Evolutionary conservation across 2,329 filamentous ascomycete genomes (phyloP).

Genomic region (Hypomyces rosellus): DNA sequence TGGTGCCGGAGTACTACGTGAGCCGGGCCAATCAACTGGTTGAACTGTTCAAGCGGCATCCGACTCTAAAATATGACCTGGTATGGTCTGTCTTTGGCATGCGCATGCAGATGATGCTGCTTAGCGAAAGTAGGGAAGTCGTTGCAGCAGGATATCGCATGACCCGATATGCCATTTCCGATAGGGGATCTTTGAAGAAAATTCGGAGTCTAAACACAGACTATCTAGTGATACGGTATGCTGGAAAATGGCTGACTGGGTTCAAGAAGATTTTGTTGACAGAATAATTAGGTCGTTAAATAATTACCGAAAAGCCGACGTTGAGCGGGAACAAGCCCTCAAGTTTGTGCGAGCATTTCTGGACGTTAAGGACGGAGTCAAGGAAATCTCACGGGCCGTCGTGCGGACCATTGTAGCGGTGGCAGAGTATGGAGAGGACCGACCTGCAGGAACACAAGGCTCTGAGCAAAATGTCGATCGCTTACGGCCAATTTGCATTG

Average conservation of each 20-base stretch:
- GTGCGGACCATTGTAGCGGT: slow-evolving; percentile 87
- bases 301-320: slow-evolving; percentile 93
- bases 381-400: slow-evolving; percentile 79
- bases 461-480: slow-evolving; percentile 74
- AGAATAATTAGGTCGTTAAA: slow-evolving; percentile 60
- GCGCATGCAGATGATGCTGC: slow-evolving; percentile 88
- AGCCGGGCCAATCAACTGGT: slow-evolving; percentile 86
- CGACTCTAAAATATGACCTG: slow-evolving; percentile 90
- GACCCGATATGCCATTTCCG: slow-evolving; percentile 89
- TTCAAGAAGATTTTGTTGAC: neutral
- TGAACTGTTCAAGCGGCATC: slow-evolving; percentile 91
- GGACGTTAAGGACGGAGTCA: slow-evolving; percentile 87
- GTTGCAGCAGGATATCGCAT: slow-evolving; percentile 91
- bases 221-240: slow-evolving; percentile 67
- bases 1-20: slow-evolving; percentile 93
- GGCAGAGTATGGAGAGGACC: slow-evolving; percentile 81
- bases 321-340: slow-evolving; percentile 92
- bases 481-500: slow-evolving; percentile 80
- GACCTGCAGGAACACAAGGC: slow-evolving; percentile 65
- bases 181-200: slow-evolving; percentile 79
- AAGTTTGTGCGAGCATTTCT: slow-evolving; percentile 95
- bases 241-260: no score
- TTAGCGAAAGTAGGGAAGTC: slow-evolving; percentile 93
- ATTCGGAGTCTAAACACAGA: slow-evolving; percentile 87
- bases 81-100: slow-evolving; percentile 94